A percentile compares a stretch with the other conserved stretches of the same genome.
Evolutionary conservation across 306 rosid species (phyloP).

Genomic region (Sesbania bispinosa): DNA sequence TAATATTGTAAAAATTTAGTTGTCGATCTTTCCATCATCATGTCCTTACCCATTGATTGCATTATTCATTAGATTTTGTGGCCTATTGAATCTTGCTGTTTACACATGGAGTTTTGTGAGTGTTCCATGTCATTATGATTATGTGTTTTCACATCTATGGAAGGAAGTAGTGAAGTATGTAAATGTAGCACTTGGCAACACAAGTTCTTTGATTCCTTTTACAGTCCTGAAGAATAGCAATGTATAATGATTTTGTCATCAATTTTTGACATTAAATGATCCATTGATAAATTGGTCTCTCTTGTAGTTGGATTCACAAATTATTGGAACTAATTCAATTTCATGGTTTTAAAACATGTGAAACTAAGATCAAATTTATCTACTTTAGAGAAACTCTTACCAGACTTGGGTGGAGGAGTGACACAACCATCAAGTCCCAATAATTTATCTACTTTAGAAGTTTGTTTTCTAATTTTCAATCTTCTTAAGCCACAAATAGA

Average conservation of each 20-base stretch:
- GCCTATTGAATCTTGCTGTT: too few species aligned
- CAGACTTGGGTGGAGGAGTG: slow-evolving; percentile 36
- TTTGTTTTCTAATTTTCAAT: background rate
- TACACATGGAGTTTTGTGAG: too few species aligned
- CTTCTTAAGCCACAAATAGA: background rate
- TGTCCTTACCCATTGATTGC: too few species aligned
- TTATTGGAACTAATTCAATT: slow-evolving; percentile 10
- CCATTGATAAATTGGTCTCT: slow-evolving; percentile 49
- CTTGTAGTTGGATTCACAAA: slow-evolving; percentile 39
- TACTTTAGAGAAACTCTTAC: slow-evolving; percentile 35
- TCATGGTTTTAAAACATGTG: background rate
- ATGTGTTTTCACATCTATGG: too few species aligned
- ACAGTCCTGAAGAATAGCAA: slow-evolving; percentile 34
- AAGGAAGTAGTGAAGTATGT: too few species aligned
- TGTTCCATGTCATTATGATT: too few species aligned
- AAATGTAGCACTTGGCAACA: too few species aligned
- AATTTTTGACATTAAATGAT: slow-evolving; percentile 47
- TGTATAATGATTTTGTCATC: slow-evolving; percentile 59
- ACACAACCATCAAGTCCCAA: slow-evolving; percentile 58
- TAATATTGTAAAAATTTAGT: too few species aligned
- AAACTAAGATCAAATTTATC: background rate
- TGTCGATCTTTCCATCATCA: too few species aligned
- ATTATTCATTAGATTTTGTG: too few species aligned
- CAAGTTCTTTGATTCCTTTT: slow-evolving; percentile 51
- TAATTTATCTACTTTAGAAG: slow-evolving; percentile 31